phyloP scores from a whole-genome alignment of 768 basidiomycete species.

The Boletus pseudopeckii region DNA sequence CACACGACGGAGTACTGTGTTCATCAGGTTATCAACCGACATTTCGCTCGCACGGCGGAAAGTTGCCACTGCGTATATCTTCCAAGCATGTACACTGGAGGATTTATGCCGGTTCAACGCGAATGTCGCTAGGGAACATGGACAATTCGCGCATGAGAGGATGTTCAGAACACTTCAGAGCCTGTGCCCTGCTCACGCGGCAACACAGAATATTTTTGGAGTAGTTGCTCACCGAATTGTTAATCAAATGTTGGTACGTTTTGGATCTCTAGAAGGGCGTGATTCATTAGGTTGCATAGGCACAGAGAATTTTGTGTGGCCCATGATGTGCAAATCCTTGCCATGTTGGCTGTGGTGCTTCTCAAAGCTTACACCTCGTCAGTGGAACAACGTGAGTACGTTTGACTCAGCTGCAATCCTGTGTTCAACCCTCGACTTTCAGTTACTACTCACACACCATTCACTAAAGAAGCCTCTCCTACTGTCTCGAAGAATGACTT shows the following conservation, averaged over 20 bases:
- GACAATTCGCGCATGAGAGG: conserved; percentile 68
- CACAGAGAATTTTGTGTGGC: conserved; percentile 40
- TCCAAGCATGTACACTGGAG: conserved; percentile 39
- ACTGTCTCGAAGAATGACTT: conserved; percentile 28
- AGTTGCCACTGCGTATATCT: conserved; percentile 64
- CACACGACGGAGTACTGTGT: conserved; percentile 54
- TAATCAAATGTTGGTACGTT: conserved; percentile 44
- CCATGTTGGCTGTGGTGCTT: conserved; percentile 69
- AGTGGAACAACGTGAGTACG: conserved; percentile 14
- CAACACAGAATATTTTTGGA: conserved; percentile 25
- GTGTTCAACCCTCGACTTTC: neutral
- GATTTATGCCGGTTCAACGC: conserved; percentile 61
- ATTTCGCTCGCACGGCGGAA: conserved; percentile 46
- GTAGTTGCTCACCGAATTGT: conserved; percentile 38
- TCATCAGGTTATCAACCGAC: conserved; percentile 51
- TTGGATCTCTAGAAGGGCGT: neutral
- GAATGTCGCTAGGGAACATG: conserved; percentile 50
- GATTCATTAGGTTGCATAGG: conserved; percentile 28
- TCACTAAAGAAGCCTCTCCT: conserved; percentile 17
- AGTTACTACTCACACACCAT: conserved; percentile 13
- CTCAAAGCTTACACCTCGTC: conserved; percentile 41
- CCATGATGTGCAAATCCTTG: conserved; percentile 79
- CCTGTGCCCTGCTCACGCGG: conserved; percentile 38
- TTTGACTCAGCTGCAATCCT: neutral
- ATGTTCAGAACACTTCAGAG: conserved; percentile 56